Evolutionary conservation across 1,284 basidiomycete genomes (phyloP), one percentile per base, ranked within the genome.

Genomic region (Apiotrichum sp.): DNA sequence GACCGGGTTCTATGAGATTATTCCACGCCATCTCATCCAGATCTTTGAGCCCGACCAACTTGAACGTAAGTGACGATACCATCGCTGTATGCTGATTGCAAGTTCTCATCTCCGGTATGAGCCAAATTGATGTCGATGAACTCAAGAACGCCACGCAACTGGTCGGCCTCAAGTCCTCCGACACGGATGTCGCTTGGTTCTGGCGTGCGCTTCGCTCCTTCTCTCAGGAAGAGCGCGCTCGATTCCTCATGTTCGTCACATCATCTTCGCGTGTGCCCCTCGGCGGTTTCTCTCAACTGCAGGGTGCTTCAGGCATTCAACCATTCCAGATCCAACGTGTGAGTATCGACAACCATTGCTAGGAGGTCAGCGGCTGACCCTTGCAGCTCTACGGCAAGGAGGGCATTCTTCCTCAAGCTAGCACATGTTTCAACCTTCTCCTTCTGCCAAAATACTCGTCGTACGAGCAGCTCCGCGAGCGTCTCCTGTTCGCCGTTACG

Each of bases 121-220:
- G 95, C n/a, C 93, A 96, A 66, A 93, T 98, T 62, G 93, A 98
- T 65, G 92, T 98, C 3, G 95, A 98, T 72, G 95, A 97, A 75
- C 96, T 95, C 88, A 87, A 93, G 63, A 90, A 92, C 47, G 89
- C 93, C 31, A 70, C 70, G 8, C 69, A 73, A 65, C 61, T 78
- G 46, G 69, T 69, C 59, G 73, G 74, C 36, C 79, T 73, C 70
- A 73, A 76, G 56, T 42, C 72, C n/a, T 73, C 73, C 11, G 95
- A 98, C 75, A 89, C 93, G 3, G 91, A 95, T 68, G 89, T 98
- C 58, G 86, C 91, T 36, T 98, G 95, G 93, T 98, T 93, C 87
- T 99, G 96, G 96, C 84, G 96, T 64, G 93, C 95, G 2, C 83
- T 98, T 50, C 93, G 98, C 73, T 93, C 90, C 11, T 98, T 98